These are phyloP conservation scores for Gynandropsis gynandra DNA, from an alignment of 345 rosid species.

Conservation along the genomic window DNA sequence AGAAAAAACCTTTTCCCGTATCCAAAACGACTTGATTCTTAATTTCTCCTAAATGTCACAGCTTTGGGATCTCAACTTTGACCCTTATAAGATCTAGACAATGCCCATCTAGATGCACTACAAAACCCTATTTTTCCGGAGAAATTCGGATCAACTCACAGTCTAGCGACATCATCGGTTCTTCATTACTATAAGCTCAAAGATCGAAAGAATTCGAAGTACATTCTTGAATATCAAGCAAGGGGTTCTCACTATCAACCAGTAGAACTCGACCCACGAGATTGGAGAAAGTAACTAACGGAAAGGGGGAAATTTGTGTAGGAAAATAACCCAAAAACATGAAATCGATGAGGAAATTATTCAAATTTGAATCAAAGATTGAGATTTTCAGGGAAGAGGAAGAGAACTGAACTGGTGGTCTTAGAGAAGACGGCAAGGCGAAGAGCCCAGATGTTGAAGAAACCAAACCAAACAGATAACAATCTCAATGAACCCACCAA, in stretches of 20 bases:
- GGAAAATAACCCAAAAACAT: not conserved
- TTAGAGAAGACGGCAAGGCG: constrained; percentile 83
- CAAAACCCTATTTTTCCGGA: not conserved
- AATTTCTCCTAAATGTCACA: not conserved
- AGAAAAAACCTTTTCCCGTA: not conserved
- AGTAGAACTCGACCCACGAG: constrained; percentile 5
- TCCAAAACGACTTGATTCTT: not conserved
- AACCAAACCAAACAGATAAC: constrained; percentile 95
- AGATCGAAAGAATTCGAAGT: constrained; percentile 3
- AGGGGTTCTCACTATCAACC: constrained; percentile 1
- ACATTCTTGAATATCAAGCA: not conserved
- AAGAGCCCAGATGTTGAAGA: constrained; percentile 90
- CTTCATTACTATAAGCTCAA: constrained; percentile 4
- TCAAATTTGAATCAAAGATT: not conserved
- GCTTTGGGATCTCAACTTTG: constrained; percentile 18
- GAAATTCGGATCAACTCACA: not conserved
- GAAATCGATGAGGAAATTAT: not conserved
- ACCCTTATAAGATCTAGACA: constrained; percentile 8
- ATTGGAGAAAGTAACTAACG: not conserved
- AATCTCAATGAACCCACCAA: constrained; percentile 76
- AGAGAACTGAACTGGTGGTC: constrained; percentile 40
- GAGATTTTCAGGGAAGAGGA: constrained; percentile 9
- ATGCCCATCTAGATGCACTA: not conserved
- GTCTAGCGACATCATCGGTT: constrained; percentile 11
- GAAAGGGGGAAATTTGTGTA: not conserved